phyloP scores from a whole-genome alignment of 768 basidiomycete species.

The Coprinopsis sp. region DNA sequence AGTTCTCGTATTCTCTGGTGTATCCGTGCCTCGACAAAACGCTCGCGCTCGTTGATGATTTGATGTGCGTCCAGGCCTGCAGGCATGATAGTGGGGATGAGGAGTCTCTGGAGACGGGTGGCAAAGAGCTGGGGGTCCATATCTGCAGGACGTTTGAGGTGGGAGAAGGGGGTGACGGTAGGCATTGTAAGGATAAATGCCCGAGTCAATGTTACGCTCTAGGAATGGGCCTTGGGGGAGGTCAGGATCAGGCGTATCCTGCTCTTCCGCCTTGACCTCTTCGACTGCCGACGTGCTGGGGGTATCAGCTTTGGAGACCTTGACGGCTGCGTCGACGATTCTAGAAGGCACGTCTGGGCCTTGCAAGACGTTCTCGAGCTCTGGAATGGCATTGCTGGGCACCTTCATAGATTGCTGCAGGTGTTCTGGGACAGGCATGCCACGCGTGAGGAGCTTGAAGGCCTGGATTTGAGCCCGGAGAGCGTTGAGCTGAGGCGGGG shows the following conservation, averaged over 20 bases:
- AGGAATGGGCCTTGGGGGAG: conserved; percentile 70
- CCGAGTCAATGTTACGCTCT: conserved; percentile 75
- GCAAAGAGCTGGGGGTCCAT: conserved; percentile 59
- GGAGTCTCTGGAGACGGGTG: conserved; percentile 70
- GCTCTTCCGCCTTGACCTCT: conserved; percentile 54
- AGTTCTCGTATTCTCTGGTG: conserved; percentile 87
- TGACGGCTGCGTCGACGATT: conserved; percentile 72
- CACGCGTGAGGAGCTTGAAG: conserved; percentile 66
- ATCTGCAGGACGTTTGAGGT: conserved; percentile 63
- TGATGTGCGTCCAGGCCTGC: conserved; percentile 89
- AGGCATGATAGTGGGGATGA: conserved; percentile 89
- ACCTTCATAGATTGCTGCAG: conserved; percentile 68
- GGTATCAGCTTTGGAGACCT: conserved; percentile 56
- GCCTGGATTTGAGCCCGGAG: conserved; percentile 82
- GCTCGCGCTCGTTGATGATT: conserved; percentile 86
- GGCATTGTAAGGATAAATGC: conserved; percentile 90
- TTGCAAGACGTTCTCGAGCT: conserved; percentile 62
- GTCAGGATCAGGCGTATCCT: conserved; percentile 41
- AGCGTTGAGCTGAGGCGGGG: conserved; percentile 65
- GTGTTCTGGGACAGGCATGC: conserved; percentile 61
- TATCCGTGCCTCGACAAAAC: conserved; percentile 85
- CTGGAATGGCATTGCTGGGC: conserved; percentile 54
- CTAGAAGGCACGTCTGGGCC: conserved; percentile 55
- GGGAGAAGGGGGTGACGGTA: conserved; percentile 79
- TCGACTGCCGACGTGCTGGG: conserved; percentile 31